Conservation (phyloP, 169 alveolate species). For the Cystoisospora suis region DNA sequence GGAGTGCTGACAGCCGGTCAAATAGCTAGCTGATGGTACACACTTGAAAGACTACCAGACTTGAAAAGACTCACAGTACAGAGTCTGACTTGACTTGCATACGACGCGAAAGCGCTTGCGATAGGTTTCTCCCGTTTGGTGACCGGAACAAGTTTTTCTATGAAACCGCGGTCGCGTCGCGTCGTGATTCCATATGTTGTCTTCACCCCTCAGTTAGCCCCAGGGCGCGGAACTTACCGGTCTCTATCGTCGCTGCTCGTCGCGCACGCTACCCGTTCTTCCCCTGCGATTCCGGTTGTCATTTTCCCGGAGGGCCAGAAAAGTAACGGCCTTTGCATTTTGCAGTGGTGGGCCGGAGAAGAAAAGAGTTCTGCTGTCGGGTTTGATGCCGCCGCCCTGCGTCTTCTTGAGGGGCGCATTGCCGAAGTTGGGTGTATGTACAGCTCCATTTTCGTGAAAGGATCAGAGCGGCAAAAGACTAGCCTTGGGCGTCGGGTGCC, state of each 20-base stretch:
- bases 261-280: constrained; percentile 3
- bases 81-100: too few species aligned
- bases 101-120: too few species aligned
- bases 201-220: constrained; percentile 56
- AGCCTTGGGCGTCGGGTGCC: neutral
- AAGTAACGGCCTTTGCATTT: constrained; percentile 61
- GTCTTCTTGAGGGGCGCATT: constrained; percentile 46
- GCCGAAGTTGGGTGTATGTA: constrained; percentile 56
- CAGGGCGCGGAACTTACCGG: constrained; percentile 56
- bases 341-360: constrained; percentile 46
- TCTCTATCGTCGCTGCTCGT: constrained; percentile 50
- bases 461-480: neutral
- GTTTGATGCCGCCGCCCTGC: constrained; percentile 54
- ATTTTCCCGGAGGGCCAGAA: constrained; percentile 66
- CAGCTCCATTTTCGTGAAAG: neutral
- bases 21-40: too few species aligned
- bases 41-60: too few species aligned
- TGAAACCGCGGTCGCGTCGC: too few species aligned
- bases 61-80: too few species aligned
- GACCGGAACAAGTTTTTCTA: too few species aligned
- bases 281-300: constrained; percentile 42
- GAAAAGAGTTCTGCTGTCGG: neutral
- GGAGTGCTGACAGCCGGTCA: too few species aligned
- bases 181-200: too few species aligned
- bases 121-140: too few species aligned